These are phyloP conservation scores for Fraxinus quadrangulata DNA, from an alignment of 257 asterid species.

Conservation along the genomic window DNA sequence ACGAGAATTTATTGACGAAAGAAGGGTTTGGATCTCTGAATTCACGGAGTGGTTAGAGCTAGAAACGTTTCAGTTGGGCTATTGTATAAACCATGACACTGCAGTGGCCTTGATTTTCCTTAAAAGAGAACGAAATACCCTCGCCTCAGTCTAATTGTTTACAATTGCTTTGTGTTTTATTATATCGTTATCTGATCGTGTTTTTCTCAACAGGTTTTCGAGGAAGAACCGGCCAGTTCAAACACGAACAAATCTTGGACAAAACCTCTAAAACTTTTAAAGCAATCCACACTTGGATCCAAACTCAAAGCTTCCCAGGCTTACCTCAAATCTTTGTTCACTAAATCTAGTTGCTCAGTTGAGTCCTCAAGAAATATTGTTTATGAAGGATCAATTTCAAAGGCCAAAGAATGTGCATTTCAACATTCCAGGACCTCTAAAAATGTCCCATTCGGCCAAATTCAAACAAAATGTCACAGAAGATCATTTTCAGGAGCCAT, in stretches of 20 bases:
- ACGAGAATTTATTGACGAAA: too few species aligned
- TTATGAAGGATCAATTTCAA: slow-evolving; percentile 27
- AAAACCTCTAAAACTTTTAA: slow-evolving; percentile 45
- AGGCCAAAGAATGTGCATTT: slow-evolving; percentile 21
- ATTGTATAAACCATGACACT: too few species aligned
- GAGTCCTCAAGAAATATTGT: slow-evolving; percentile 38
- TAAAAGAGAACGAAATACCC: background rate
- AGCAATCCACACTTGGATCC: slow-evolving; percentile 42
- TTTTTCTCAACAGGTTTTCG: background rate
- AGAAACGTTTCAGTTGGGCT: too few species aligned
- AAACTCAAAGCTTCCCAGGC: slow-evolving; percentile 61
- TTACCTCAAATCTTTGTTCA: slow-evolving; percentile 64
- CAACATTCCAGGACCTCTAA: slow-evolving; percentile 20
- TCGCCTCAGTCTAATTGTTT: background rate
- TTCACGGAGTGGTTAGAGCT: too few species aligned
- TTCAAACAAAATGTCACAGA: slow-evolving; percentile 49
- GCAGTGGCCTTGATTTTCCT: background rate
- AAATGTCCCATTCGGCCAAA: slow-evolving; percentile 56
- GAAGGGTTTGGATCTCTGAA: too few species aligned
- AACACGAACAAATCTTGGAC: slow-evolving; percentile 50
- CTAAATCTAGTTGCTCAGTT: slow-evolving; percentile 61
- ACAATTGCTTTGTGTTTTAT: background rate
- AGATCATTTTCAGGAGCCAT: slow-evolving; percentile 84
- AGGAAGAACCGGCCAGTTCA: background rate
- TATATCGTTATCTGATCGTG: too few species aligned